Evolutionary conservation across 192 early-diverging fungal species (phyloP).

Genomic region (Gryganskiella cystojenkinii): DNA sequence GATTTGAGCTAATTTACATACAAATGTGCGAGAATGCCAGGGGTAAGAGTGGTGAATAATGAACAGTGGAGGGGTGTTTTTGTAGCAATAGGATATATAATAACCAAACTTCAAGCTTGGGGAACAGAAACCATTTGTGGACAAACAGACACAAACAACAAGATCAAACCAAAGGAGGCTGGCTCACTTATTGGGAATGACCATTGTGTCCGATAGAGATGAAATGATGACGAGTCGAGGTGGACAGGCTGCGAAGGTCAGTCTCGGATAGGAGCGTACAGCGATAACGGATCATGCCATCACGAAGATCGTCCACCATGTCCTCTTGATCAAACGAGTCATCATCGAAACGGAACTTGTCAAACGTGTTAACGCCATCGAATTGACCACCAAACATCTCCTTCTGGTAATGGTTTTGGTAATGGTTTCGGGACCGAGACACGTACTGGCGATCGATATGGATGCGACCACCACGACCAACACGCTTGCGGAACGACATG

Average conservation of each 20-base stretch:
- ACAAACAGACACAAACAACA: no score
- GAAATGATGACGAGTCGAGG: conserved; percentile 49
- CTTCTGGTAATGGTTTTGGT: conserved; percentile 27
- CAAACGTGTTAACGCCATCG: conserved; percentile 53
- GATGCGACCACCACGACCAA: conserved; percentile 84
- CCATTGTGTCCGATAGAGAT: conserved; percentile 23
- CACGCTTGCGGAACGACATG: conserved; percentile 63
- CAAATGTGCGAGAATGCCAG: no score
- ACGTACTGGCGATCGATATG: conserved; percentile 73
- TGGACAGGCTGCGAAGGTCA: conserved; percentile 61
- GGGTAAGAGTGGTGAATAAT: no score
- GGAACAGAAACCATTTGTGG: no score
- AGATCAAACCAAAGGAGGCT: neutral
- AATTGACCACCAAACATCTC: conserved; percentile 24
- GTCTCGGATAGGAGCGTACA: conserved; percentile 55
- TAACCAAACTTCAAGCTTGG: no score
- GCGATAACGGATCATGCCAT: conserved; percentile 53
- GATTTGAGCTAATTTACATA: no score
- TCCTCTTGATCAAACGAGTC: conserved; percentile 55
- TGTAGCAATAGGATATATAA: no score
- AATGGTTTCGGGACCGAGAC: conserved; percentile 11
- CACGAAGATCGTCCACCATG: conserved; percentile 55
- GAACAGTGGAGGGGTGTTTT: no score
- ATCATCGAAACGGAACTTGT: conserved; percentile 55
- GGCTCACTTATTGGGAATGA: conserved; percentile 30